A percentile compares a stretch with the other conserved stretches of the same genome.
phyloP scores from a whole-genome alignment of 129 eudicot species.

The Apium graveolens region DNA sequence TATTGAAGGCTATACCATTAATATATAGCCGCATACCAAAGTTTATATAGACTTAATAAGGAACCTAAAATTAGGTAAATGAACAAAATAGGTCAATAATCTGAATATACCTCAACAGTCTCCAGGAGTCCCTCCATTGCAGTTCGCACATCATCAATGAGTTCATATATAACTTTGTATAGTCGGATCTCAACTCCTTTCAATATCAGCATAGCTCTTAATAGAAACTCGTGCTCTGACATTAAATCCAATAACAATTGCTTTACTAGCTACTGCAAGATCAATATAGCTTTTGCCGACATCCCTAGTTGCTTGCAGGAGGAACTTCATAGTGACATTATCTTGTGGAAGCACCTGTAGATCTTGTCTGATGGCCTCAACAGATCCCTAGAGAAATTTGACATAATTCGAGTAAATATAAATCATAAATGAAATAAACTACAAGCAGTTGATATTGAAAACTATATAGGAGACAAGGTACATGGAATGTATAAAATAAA shows the following conservation, averaged over 20 bases:
- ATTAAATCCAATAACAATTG: constrained; percentile 80
- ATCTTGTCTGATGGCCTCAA: constrained; percentile 88
- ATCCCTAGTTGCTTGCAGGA: constrained; percentile 88
- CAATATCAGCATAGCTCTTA: constrained; percentile 66
- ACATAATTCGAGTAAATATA: constrained; percentile 10
- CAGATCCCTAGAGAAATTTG: constrained; percentile 60
- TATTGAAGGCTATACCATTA: background rate
- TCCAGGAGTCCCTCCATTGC: constrained; percentile 97
- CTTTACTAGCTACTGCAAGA: constrained; percentile 84
- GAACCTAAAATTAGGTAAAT: background rate
- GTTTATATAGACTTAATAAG: background rate
- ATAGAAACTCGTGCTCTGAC: constrained; percentile 77
- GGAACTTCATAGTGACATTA: constrained; percentile 74
- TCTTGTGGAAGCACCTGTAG: constrained; percentile 90
- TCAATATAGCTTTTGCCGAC: constrained; percentile 82
- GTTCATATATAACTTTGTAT: constrained; percentile 84
- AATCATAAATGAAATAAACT: background rate
- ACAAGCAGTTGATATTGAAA: background rate
- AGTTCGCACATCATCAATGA: constrained; percentile 79
- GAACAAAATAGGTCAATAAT: background rate
- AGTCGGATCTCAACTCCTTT: constrained; percentile 75
- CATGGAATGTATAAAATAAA: background rate
- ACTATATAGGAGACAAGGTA: background rate
- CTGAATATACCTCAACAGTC: constrained; percentile 71
- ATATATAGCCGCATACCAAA: background rate